These are phyloP conservation scores for Agroathelia rolfsii DNA, from an alignment of 1,284 basidiomycete species.

Conservation along the genomic window DNA sequence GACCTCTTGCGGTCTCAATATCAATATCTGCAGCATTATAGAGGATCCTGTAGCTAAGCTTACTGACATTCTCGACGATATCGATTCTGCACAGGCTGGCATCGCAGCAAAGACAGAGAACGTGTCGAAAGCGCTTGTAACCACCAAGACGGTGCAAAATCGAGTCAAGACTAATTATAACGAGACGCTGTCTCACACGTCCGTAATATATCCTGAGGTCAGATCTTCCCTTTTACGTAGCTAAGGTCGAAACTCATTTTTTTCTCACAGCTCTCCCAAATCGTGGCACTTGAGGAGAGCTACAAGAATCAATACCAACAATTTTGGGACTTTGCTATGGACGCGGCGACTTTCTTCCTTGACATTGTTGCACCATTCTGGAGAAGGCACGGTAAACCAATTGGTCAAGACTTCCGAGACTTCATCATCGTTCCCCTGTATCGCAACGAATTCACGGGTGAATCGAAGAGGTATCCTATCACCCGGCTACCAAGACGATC, in stretches of 20 bases:
- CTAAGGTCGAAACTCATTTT: conserved; percentile 5
- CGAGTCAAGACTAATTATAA: conserved; percentile 57
- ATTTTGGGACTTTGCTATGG: conserved; percentile 67
- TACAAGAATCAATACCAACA: conserved; percentile 69
- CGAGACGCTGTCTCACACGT: conserved; percentile 54
- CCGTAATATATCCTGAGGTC: conserved; percentile 69
- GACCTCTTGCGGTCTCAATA: conserved; percentile 5
- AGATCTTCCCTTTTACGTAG: conserved; percentile 11
- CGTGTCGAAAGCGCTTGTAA: conserved; percentile 35
- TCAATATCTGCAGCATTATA: conserved; percentile 33
- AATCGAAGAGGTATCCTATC: conserved; percentile 56
- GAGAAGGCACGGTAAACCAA: conserved; percentile 67
- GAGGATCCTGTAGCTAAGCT: conserved; percentile 43
- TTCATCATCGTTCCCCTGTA: conserved; percentile 73
- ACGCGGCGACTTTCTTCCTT: conserved; percentile 59
- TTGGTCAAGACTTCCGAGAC: conserved; percentile 65
- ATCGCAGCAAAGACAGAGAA: conserved; percentile 33
- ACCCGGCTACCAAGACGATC: conserved; percentile 49
- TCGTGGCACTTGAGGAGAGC: conserved; percentile 59
- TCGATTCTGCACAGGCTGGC: conserved; percentile 33
- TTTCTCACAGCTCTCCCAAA: conserved; percentile 45
- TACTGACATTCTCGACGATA: conserved; percentile 24
- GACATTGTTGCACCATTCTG: conserved; percentile 69
- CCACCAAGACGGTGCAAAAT: conserved; percentile 44
- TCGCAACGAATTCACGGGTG: conserved; percentile 71